Evolutionary conservation across 176 grass and related monocot species (phyloP), one percentile per base, ranked within the genome.

Genomic region (Metroxylon sagu): DNA sequence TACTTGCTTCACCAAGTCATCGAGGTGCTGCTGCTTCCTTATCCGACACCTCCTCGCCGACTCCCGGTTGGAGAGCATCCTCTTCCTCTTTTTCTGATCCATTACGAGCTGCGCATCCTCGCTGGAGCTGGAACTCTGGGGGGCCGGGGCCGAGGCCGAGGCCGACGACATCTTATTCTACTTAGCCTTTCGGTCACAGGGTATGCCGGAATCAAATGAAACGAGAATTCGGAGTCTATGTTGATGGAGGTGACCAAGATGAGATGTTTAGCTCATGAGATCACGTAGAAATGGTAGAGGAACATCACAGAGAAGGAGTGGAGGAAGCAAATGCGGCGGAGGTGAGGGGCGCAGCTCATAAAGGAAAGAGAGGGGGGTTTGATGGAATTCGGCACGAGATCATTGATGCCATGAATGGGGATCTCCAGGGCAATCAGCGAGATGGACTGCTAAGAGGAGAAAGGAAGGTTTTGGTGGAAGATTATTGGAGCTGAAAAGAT

Each of bases 271-370:
- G 83, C 66, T 92, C 87, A 98, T 82, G 93, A 98, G n/a, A 98
- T 82, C 66, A 98, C 84, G 72, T 98, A 98, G 71, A 92, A 92
- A 84, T 85, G 92, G 84, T 98, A 91, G 48, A 98, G 93, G 88
- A 98, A 88, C 28, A 89, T 84, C 26, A 98, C 88, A 1, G 93
- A 98, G 84, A 98, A 92, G 70, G 93, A 98, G 54, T 85, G 85
- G 54, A 88, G 87, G 80, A 97, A 88, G 74, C 92, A 97, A 62
- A 76, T 70, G 18, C 84, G 88, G 61, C 82, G 84, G 26, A 92
- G 82, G 75, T 83, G 81, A 48, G 72, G 56, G 68, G 79, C 83
- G 57, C 77, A 74, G 74, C 75, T 92, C 87, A 98, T 98, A 89
- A 92, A 98, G 70, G 49, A 59, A 60, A 74, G 69, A 70, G 75